Conservation (phyloP, 805 yeast genomes). For the Candida wancherniae region DNA sequence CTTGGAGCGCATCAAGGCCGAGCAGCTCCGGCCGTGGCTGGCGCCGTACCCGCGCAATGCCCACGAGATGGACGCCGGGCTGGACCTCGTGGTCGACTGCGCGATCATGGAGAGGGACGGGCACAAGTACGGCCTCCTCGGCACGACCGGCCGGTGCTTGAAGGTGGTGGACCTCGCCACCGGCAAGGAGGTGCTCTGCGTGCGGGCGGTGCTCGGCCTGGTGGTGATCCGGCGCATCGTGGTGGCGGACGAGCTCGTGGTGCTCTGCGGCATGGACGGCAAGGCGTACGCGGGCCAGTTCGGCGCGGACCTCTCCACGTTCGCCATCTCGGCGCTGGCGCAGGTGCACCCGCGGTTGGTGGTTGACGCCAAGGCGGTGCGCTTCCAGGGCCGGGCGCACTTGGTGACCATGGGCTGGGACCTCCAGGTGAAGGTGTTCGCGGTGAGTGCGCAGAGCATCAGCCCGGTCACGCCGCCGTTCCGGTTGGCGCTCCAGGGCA, state of each 20-base stretch:
- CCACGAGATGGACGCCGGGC: slow-evolving; percentile 8
- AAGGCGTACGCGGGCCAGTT: slow-evolving; percentile 22
- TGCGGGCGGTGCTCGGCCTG: slow-evolving; percentile 16
- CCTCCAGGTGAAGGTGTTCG: slow-evolving; percentile 35
- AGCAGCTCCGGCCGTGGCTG: slow-evolving; percentile 24
- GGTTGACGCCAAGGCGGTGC: slow-evolving; percentile 30
- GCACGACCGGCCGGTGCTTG: slow-evolving; percentile 19
- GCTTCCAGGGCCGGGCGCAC: slow-evolving; percentile 23
- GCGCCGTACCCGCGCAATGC: slow-evolving; percentile 26
- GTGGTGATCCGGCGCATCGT: slow-evolving; percentile 35
- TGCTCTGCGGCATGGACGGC: slow-evolving; percentile 55
- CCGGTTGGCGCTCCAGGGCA: slow-evolving; percentile 47
- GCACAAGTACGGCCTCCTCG: slow-evolving; percentile 10
- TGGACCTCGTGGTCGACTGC: slow-evolving; percentile 22
- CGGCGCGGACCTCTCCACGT: neutral
- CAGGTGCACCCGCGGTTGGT: slow-evolving; percentile 35
- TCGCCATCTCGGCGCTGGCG: slow-evolving; percentile 10
- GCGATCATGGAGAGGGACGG: slow-evolving; percentile 7
- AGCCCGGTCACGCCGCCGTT: slow-evolving; percentile 14
- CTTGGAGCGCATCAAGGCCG: slow-evolving; percentile 7
- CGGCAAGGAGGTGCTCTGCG: slow-evolving; percentile 12
- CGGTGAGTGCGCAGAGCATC: slow-evolving; percentile 16
- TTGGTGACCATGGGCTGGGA: slow-evolving; percentile 62
- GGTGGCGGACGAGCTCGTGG: slow-evolving; percentile 20
- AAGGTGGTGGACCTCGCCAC: slow-evolving; percentile 16